Percentiles rank a stretch among this genome's conserved stretches.
These are phyloP conservation scores for Pseudogymnoascus sp. DNA, from an alignment of 2,329 filamentous ascomycete genomes.

Conservation along the genomic window DNA sequence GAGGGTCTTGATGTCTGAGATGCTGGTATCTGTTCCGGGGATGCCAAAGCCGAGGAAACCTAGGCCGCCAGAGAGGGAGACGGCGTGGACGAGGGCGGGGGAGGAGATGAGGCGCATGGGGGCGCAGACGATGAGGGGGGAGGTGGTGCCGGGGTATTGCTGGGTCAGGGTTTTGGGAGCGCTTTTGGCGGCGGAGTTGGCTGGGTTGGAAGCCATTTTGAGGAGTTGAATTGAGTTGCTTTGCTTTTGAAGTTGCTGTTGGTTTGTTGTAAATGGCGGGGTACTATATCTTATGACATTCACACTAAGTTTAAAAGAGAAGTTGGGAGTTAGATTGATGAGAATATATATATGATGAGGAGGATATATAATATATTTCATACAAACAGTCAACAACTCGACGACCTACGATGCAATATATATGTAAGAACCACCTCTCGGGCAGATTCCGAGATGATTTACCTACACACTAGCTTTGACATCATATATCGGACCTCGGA, in stretches of 20 bases:
- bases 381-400: background rate
- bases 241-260: background rate
- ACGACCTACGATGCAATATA: background rate
- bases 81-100: conserved; percentile 46
- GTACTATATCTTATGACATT: background rate
- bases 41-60: conserved; percentile 39
- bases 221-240: background rate
- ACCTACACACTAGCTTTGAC: background rate
- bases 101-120: conserved; percentile 61
- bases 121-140: conserved; percentile 51
- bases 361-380: background rate
- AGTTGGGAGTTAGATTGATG: background rate
- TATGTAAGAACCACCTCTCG: background rate
- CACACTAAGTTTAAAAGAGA: background rate
- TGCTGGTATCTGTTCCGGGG: conserved; percentile 31
- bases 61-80: conserved; percentile 45
- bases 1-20: conserved; percentile 15
- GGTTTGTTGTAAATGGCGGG: background rate
- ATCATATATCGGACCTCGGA: background rate
- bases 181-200: background rate
- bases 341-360: background rate
- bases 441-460: background rate
- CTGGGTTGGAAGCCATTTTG: background rate
- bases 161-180: background rate
- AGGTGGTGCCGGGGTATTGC: conserved; percentile 48